Evolutionary conservation across 2,329 filamentous ascomycete species (phyloP), one percentile per base, ranked within the genome.

Genomic region (Colletotrichum tropicale): DNA sequence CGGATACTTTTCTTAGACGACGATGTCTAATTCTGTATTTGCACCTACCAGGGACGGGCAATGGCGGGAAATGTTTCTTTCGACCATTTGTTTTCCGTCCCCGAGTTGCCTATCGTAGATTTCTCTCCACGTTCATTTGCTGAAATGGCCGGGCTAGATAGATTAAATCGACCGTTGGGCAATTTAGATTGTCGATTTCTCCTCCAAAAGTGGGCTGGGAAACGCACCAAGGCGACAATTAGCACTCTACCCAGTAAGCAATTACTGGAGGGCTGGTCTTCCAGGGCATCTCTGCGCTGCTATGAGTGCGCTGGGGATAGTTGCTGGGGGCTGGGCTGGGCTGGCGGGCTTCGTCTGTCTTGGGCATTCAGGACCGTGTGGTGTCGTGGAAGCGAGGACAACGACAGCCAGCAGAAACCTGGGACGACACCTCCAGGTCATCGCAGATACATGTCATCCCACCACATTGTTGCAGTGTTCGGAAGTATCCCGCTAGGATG

Each of bases 151-250:
- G 32, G 34, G 38, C 55, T 75, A 68, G 43, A 68, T 73, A 64
- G 58, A 73, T 65, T 73, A 65, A 75, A 68, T 75, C 69, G 32
- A 58, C 56, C 62, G 12, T 48, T 48, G 62, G 32, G 34, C 56
- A 70, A 26, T 30, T 52, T 58, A 66, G 56, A 66, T 52, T 58
- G 48, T 65, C 30, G 70, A 38, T 62, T 28, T 72, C 73, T 73
- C 69, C 70, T 65, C 70, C 48, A 64, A 73, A 73, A 73, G 73
- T 73, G 72, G 71, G 65, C 8, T 60, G 67, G 28, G 12, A 61
- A 36, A 65, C 52, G 34, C 24, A 55, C 61, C 30, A 16, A 26
- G 61, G 28, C 18, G 26, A 60, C 18, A 28, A 10, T 32, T 30
- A 66, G 24, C 43, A 52, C 43, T 52, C 12, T 52, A 52, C 10